Evolutionary conservation across 768 basidiomycete genomes (phyloP), one percentile per base, ranked within the genome.

Genomic region (Suillus discolor): DNA sequence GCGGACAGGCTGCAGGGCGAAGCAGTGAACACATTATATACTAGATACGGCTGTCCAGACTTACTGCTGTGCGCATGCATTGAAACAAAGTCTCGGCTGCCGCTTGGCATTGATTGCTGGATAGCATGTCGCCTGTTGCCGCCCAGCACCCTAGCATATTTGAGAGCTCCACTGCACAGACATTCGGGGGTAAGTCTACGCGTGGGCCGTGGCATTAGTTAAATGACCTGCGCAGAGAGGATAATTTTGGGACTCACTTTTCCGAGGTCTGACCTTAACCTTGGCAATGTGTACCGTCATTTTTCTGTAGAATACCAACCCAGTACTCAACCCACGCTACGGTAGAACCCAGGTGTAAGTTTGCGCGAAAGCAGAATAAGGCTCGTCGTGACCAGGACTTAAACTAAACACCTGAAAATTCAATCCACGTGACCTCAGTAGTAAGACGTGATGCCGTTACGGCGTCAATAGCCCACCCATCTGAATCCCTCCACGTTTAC

Each of bases 61-160:
- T 72, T 62, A 95, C 94, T 72, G 91, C 85, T 44, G 89, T 92
- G 71, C 89, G 83, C 94, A 96, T 96, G 80, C 94, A 96, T 42
- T 87, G 82, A 72, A 88, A 91, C 60, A 96, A 77, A 47, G 79
- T 75, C 68, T 88, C 77, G 1, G 93, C 88, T 16, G 84, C 77
- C 23, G 83, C 82, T 69, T 83, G 80, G 74, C 94, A 96, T 16
- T 78, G 74, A 62, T 76, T 75, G 6, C 79, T 78, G 15, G 87
- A 86, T 61, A 82, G 80, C 42, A 89, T 67, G 75, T 96, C 93
- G 16, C 80, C 77, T 8, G 84, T 84, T 18, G 90, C 90, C 34
- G 94, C 91, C 93, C 92, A 95, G 76, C 94, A 96, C 42, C 88
- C 87, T 41, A 96, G 86, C 91, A 96, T 91, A 54, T 85, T 79